Percentiles rank a stretch among this genome's conserved stretches.
Evolutionary conservation across 257 asterid species (phyloP).

Genomic region (Scutellaria barbata): DNA sequence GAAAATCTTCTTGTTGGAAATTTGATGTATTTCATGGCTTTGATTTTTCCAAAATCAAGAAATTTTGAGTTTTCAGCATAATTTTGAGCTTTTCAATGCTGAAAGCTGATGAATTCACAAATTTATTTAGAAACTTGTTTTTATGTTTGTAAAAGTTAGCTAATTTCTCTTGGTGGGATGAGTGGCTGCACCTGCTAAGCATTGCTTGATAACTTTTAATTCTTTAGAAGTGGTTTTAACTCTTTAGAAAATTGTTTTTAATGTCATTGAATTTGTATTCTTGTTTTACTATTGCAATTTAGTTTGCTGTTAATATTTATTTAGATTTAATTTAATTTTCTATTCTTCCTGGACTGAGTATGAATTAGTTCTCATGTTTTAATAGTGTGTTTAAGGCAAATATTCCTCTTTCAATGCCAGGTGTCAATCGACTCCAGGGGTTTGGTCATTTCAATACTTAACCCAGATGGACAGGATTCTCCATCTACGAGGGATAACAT

Average conservation of each 20-base stretch:
- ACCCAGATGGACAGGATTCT: conserved; percentile 38
- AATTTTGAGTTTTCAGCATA: neutral
- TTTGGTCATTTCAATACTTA: conserved; percentile 33
- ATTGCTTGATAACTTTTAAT: no score
- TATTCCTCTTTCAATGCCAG: conserved; percentile 34
- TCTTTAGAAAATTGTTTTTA: no score
- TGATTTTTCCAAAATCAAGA: neutral
- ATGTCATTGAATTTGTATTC: neutral
- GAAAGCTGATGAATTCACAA: conserved; percentile 8
- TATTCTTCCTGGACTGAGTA: conserved; percentile 17
- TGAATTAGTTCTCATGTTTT: neutral
- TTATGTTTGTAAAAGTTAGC: neutral
- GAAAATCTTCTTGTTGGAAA: conserved; percentile 10
- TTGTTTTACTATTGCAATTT: neutral
- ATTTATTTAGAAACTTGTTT: conserved; percentile 7
- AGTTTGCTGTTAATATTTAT: neutral
- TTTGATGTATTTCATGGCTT: conserved; percentile 3
- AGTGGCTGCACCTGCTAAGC: conserved; percentile 11
- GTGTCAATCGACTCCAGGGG: conserved; percentile 37
- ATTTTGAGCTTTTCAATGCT: neutral
- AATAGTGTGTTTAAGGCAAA: conserved; percentile 12
- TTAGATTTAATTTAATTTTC: neutral
- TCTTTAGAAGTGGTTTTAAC: neutral
- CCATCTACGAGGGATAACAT: conserved; percentile 33
- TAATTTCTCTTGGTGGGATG: conserved; percentile 14